A percentile compares a stretch with the other conserved stretches of the same genome.
phyloP scores from a whole-genome alignment of 768 basidiomycete species.

The Suillus occidentalis region DNA sequence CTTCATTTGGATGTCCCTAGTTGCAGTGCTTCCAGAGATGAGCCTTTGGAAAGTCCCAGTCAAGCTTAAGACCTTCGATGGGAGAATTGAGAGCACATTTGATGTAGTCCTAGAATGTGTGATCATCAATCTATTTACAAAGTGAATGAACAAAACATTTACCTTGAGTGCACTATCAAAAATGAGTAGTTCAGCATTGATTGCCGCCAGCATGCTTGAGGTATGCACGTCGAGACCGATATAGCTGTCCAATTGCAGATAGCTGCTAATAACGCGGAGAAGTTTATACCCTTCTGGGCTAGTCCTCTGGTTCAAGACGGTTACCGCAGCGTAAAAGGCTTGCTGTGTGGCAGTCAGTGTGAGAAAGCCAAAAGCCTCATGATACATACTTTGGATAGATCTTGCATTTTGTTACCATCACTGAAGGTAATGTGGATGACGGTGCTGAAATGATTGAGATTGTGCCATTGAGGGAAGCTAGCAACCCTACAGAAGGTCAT shows the following conservation, averaged over 20 bases:
- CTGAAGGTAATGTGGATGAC: no score
- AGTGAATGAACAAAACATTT: not conserved
- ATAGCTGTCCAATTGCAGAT: conserved; percentile 31
- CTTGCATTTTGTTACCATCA: no score
- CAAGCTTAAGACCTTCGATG: no score
- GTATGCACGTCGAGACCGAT: conserved; percentile 34
- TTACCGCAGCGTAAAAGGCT: not conserved
- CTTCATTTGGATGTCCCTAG: not conserved
- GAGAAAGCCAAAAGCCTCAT: no score
- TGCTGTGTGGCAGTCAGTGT: no score
- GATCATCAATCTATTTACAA: no score
- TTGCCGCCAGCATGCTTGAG: conserved; percentile 21
- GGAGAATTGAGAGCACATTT: no score
- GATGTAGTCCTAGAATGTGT: no score
- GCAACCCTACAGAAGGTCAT: no score
- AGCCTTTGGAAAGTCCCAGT: not conserved
- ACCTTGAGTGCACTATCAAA: conserved; percentile 26
- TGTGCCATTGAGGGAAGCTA: no score
- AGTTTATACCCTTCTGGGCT: conserved; percentile 23
- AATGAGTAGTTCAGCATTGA: conserved; percentile 16
- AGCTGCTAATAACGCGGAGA: conserved; percentile 29
- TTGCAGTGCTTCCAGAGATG: not conserved
- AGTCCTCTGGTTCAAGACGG: not conserved
- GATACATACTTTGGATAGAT: no score
- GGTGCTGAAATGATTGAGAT: no score